Evolutionary conservation across 2,329 filamentous ascomycete genomes (phyloP), one percentile per base, ranked within the genome.

Genomic region (Verticillium alfalfae): DNA sequence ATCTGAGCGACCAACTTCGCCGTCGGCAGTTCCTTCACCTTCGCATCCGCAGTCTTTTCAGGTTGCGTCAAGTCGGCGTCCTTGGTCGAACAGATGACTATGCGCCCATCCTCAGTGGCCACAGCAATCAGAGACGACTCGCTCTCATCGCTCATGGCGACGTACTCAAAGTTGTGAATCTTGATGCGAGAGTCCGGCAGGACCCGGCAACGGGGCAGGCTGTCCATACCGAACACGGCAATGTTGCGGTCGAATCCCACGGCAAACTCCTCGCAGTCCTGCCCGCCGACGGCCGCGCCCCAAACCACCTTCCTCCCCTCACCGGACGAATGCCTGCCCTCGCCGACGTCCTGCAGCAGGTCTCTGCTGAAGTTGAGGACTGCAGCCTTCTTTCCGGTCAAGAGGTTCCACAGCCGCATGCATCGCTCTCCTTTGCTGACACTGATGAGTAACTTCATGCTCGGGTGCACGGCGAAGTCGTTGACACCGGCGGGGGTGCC

Each of bases 321-420:
- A 13, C 94, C 93, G 55, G 87, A 88, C 55, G 88, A 86, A 73
- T 89, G 88, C 73, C 86, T 87, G 54, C 88, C 85, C 78, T 97
- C 92, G 56, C 91, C 92, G 12, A 90, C 85, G 67, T 90, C 87
- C 55, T 85, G 81, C 59, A 98, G 79, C 69, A 95, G 82, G 0
- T 88, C 85, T 62, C 85, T 83, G 66, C 84, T 85, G 73, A 98
- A 98, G 72, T 91, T 95, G 68, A 99, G 78, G 59, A 97, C 93
- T 36, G 93, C 92, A 1, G 93, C 93, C 78, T 97, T 97, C 79
- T 94, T 96, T 16, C 93, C 95, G 2, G 94, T 98, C 66, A 98
- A 93, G 66, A 99, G 75, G 71, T 99, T 98, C 95, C 95, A 99
- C 66, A 98, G 76, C 66, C 95, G 82, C 91, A 99, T 96, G 70